Evolutionary conservation across 306 rosid genomes (phyloP).

Genomic region (Vigna radiata): DNA sequence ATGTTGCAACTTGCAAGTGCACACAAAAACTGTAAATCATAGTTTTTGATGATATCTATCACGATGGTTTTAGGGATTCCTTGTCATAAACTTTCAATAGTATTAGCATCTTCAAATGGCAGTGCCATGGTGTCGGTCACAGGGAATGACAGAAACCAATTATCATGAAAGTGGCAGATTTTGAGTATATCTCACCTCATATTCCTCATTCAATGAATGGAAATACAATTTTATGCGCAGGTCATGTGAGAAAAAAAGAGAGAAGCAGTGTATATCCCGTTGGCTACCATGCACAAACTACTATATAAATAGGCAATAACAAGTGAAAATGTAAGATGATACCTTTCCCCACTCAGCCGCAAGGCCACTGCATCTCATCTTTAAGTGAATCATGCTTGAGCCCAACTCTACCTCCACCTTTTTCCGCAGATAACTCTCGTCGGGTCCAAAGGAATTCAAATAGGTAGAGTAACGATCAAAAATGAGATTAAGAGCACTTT

Average conservation of each 20-base stretch:
- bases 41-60: not conserved
- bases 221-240: not conserved
- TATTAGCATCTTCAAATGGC: not conserved
- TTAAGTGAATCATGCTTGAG: conserved; percentile 82
- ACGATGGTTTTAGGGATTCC: not conserved
- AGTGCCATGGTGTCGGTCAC: conserved; percentile 1
- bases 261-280: not conserved
- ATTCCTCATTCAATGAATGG: conserved; percentile 3
- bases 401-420: conserved; percentile 95
- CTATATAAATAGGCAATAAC: conserved; percentile 5
- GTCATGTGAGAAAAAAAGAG: not conserved
- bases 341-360: conserved; percentile 97
- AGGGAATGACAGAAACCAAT: not conserved
- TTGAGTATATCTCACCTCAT: not conserved
- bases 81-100: not conserved
- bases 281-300: conserved; percentile 8
- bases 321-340: conserved; percentile 38
- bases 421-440: conserved; percentile 83
- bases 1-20: conserved; percentile 26
- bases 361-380: conserved; percentile 90
- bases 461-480: conserved; percentile 73
- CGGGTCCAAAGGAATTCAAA: conserved; percentile 87
- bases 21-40: conserved; percentile 27
- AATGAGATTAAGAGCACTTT: conserved; percentile 66
- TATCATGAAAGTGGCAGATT: not conserved